Conservation (phyloP, 78 protist species). For the Guillardia theta region DNA sequence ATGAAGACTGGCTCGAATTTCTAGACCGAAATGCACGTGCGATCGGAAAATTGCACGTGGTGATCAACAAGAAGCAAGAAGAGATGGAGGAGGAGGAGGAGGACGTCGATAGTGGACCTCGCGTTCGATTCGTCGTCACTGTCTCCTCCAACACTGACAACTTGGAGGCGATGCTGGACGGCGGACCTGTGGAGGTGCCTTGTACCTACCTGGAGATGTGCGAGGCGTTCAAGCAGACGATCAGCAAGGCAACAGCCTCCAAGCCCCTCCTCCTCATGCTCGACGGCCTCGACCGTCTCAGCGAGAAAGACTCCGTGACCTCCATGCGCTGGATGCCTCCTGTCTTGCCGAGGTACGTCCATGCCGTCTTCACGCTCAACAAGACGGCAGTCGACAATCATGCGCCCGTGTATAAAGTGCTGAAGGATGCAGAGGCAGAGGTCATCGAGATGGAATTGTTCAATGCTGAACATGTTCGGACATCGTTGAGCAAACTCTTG, state of each 20-base stretch:
- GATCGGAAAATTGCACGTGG: not conserved
- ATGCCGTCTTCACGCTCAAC: not conserved
- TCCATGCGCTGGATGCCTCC: not conserved
- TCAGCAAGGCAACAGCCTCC: not conserved
- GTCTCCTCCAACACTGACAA: not conserved
- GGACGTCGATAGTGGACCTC: not conserved
- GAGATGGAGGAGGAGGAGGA: not conserved
- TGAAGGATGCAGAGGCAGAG: no score
- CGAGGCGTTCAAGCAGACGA: not conserved
- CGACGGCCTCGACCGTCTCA: not conserved
- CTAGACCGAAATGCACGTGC: not conserved
- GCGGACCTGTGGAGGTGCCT: not conserved
- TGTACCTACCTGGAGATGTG: not conserved
- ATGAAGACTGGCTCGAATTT: not conserved
- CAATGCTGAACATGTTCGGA: no score
- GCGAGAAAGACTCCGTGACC: not conserved
- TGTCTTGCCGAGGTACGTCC: not conserved
- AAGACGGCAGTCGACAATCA: no score
- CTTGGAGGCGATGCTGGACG: not conserved
- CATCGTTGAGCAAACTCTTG: no score
- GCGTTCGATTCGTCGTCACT: not conserved
- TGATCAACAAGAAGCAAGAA: not conserved
- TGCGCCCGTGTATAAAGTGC: not conserved
- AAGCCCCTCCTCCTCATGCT: not conserved
- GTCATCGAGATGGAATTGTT: no score